Conservation (phyloP, 2,329 filamentous ascomycete genomes). For the Nigrospora sphaerica region DNA sequence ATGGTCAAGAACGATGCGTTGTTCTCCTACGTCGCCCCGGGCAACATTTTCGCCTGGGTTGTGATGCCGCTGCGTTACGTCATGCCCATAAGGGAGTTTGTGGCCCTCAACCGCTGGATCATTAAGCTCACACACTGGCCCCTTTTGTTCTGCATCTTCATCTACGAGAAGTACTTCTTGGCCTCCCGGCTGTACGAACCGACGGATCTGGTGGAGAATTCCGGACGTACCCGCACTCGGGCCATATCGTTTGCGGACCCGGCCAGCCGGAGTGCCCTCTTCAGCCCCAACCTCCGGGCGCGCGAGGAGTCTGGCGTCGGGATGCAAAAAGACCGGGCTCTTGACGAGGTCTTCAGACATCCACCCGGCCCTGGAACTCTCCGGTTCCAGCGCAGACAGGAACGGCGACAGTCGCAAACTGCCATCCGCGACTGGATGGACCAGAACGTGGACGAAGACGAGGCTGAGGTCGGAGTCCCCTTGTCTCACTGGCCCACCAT, state of each 20-base stretch:
- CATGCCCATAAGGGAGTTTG: constrained; percentile 74
- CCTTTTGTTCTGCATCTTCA: constrained; percentile 75
- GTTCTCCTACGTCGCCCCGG: constrained; percentile 88
- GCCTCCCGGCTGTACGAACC: constrained; percentile 72
- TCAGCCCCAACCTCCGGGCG: constrained; percentile 65
- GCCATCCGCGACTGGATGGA: constrained; percentile 92
- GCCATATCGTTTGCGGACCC: constrained; percentile 52
- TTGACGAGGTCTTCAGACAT: constrained; percentile 84
- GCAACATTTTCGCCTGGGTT: constrained; percentile 87
- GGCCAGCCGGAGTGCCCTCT: constrained; percentile 51
- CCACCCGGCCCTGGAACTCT: constrained; percentile 59
- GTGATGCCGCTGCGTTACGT: constrained; percentile 75
- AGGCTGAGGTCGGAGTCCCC: constrained; percentile 33
- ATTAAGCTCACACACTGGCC: constrained; percentile 91
- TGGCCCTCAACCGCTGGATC: constrained; percentile 79
- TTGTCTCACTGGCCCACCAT: constrained; percentile 42
- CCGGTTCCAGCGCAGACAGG: constrained; percentile 52
- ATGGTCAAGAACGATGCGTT: constrained; percentile 98
- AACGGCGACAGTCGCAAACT: constrained; percentile 67
- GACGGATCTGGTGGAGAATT: constrained; percentile 76
- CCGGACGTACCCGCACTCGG: constrained; percentile 41
- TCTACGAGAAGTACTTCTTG: constrained; percentile 78
- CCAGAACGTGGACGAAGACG: constrained; percentile 43
- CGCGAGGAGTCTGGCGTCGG: constrained; percentile 84
- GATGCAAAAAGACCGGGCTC: constrained; percentile 79